phyloP scores from a whole-genome alignment of 257 asterid genomes.

The Nicotiana knightiana region DNA sequence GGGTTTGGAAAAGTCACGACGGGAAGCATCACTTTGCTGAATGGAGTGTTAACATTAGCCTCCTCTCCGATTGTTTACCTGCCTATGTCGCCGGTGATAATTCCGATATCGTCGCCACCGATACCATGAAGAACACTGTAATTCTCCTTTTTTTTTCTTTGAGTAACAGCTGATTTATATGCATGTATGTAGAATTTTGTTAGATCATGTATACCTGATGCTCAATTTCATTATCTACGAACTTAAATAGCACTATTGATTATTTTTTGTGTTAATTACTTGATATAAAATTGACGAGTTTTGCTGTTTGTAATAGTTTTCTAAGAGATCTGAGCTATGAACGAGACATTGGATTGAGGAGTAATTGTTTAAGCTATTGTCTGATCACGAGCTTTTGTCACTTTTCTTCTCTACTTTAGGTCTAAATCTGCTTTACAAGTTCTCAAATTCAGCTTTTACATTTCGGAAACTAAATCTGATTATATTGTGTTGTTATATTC shows the following conservation, averaged over 20 bases:
- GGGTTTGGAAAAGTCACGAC: slow-evolving; percentile 64
- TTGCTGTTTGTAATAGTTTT: background rate
- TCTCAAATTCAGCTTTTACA: background rate
- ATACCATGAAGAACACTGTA: slow-evolving; percentile 94
- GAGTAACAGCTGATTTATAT: background rate
- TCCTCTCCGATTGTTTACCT: slow-evolving; percentile 80
- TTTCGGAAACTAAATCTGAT: background rate
- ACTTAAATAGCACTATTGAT: background rate
- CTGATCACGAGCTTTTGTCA: background rate
- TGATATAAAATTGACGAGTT: background rate
- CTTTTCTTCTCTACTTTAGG: background rate
- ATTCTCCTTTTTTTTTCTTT: background rate
- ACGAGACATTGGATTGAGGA: background rate
- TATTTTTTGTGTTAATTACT: background rate
- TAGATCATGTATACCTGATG: background rate
- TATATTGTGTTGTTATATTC: background rate
- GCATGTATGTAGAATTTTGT: background rate
- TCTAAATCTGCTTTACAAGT: background rate
- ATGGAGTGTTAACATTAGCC: slow-evolving; percentile 81
- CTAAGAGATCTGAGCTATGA: background rate
- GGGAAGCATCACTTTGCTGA: slow-evolving; percentile 72
- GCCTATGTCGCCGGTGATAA: slow-evolving; percentile 67
- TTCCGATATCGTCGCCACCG: slow-evolving; percentile 85
- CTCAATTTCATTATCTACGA: background rate
- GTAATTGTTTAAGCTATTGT: background rate